Evolutionary conservation across 768 basidiomycete genomes (phyloP).

Genomic region (Boletales sp.): DNA sequence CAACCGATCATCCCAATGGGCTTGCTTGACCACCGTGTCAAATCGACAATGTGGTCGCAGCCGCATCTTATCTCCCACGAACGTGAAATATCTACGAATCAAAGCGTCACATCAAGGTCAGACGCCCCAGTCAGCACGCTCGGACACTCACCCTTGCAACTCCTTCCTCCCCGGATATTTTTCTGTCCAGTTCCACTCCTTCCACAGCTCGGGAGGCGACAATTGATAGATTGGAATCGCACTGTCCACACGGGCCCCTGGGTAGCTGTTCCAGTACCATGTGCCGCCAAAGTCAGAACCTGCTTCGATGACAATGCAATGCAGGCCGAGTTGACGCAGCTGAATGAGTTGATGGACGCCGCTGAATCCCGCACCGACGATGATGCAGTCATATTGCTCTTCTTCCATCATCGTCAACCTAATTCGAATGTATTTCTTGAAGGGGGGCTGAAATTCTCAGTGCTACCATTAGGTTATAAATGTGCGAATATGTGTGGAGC

Average conservation of each 20-base stretch:
- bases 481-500: no score
- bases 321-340: slow-evolving; percentile 6
- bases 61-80: slow-evolving; percentile 9
- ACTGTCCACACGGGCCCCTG: slow-evolving; percentile 11
- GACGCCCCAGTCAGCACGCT: no score
- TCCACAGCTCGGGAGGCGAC: slow-evolving; percentile 8
- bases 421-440: no score
- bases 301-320: slow-evolving; percentile 10
- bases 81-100: slow-evolving; percentile 2
- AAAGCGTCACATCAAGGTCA: background rate
- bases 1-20: slow-evolving; percentile 11
- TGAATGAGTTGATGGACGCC: slow-evolving; percentile 11
- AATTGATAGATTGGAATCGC: slow-evolving; percentile 9
- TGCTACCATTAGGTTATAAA: no score
- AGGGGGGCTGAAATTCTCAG: no score
- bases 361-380: slow-evolving; percentile 17
- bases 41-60: slow-evolving; percentile 12
- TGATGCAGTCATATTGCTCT: slow-evolving; percentile 11
- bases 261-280: slow-evolving; percentile 17
- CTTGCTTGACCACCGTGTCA: slow-evolving; percentile 9
- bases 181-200: slow-evolving; percentile 14
- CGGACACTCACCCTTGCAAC: slow-evolving; percentile 7
- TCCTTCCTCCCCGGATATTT: slow-evolving; percentile 7
- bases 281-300: slow-evolving; percentile 13
- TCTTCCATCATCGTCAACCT: background rate